Conservation (phyloP, 345 rosid genomes). For the Theobroma cacao region DNA sequence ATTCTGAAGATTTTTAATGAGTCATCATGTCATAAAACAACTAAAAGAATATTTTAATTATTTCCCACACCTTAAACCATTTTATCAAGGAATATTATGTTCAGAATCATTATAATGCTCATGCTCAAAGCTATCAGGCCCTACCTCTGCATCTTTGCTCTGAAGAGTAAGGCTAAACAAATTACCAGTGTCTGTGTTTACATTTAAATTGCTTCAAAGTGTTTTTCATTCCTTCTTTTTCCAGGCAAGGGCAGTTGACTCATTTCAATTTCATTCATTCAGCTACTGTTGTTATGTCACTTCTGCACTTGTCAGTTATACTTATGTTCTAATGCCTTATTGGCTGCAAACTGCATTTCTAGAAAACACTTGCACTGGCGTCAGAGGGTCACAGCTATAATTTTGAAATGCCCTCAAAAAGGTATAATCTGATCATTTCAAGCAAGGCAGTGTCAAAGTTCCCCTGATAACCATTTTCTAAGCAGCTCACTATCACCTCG, state of each 20-base stretch:
- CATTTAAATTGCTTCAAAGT: background rate
- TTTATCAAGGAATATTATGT: background rate
- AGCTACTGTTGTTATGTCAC: background rate
- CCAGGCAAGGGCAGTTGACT: background rate
- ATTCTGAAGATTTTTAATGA: background rate
- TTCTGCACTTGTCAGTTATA: background rate
- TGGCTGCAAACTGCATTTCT: background rate
- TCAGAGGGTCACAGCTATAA: background rate
- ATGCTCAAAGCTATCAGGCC: background rate
- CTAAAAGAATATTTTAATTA: background rate
- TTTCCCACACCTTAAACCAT: background rate
- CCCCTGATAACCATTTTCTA: background rate
- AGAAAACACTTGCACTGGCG: background rate
- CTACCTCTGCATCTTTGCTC: background rate
- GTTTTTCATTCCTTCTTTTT: background rate
- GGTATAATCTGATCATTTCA: background rate
- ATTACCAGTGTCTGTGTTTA: background rate
- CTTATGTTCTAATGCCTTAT: background rate
- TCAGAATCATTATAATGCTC: background rate
- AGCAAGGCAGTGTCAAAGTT: background rate
- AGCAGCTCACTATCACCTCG: background rate
- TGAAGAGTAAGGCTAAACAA: background rate
- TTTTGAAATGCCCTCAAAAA: background rate
- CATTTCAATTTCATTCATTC: background rate
- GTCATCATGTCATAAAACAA: background rate